Percentiles rank a stretch among this genome's conserved stretches.
phyloP scores from a whole-genome alignment of 1,139 yeast genomes.

The Sugiyamaella castrensis region DNA sequence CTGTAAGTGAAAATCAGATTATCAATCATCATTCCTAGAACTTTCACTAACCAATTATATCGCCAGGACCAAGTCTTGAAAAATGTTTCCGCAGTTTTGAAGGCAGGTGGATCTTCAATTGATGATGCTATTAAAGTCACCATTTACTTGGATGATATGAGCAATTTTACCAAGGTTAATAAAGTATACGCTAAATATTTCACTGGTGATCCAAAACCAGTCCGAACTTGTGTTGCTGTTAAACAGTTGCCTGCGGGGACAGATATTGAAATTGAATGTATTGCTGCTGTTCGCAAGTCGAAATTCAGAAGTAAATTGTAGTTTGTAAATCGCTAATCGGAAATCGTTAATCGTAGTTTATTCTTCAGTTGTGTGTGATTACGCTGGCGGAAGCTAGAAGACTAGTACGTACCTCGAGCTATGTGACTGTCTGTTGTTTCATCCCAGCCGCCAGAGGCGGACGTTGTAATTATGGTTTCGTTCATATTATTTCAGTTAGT shows the following conservation, averaged over 20 bases:
- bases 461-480: too few species aligned
- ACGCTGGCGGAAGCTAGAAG: too few species aligned
- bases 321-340: conserved; percentile 3
- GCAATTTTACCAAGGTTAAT: conserved; percentile 47
- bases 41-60: not conserved
- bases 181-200: conserved; percentile 48
- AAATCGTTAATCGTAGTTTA: too few species aligned
- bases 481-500: too few species aligned
- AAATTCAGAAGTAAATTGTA: conserved; percentile 2
- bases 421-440: too few species aligned
- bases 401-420: too few species aligned
- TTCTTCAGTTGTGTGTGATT: too few species aligned
- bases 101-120: conserved; percentile 47
- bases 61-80: conserved; percentile 23
- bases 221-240: conserved; percentile 52
- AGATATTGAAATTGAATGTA: conserved; percentile 40
- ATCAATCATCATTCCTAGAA: not conserved
- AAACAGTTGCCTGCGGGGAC: conserved; percentile 28
- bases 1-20: conserved; percentile 14
- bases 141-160: conserved; percentile 48
- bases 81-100: conserved; percentile 43
- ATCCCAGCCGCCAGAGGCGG: too few species aligned
- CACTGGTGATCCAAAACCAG: conserved; percentile 44
- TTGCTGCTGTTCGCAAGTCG: conserved; percentile 23
- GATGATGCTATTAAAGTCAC: conserved; percentile 52